Conservation (phyloP, 306 rosid genomes). For the Rubus parviflorus region DNA sequence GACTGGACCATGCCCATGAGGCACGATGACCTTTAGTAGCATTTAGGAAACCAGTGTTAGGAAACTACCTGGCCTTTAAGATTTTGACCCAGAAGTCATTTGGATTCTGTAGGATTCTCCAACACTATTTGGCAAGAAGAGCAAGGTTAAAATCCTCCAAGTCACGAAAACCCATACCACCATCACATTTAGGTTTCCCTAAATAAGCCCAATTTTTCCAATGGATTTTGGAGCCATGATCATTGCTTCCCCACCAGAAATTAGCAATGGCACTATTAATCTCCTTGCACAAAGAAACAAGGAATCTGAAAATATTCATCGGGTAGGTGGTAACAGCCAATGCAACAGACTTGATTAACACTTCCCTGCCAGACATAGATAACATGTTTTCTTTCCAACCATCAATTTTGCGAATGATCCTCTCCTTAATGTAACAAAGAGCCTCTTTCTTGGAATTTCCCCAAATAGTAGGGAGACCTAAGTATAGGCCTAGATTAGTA, state of each 20-base stretch:
- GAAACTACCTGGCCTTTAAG: background rate
- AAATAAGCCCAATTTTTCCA: background rate
- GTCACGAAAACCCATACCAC: background rate
- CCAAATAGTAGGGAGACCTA: background rate
- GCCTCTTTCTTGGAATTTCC: background rate
- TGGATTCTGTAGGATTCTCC: background rate
- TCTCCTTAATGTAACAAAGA: background rate
- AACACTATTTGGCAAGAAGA: background rate
- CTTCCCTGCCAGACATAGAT: background rate
- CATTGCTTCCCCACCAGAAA: background rate
- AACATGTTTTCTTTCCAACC: background rate
- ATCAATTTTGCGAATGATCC: background rate
- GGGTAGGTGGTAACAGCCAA: background rate
- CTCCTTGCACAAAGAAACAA: background rate
- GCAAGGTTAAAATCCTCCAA: background rate
- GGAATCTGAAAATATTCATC: background rate
- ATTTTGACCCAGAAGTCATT: background rate
- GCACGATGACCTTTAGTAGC: background rate
- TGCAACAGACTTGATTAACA: background rate
- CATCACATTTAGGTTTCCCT: background rate
- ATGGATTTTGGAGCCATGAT: background rate
- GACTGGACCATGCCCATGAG: background rate
- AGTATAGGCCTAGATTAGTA: accelerated
- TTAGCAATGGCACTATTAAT: no score
- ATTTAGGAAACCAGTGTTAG: background rate